Evolutionary conservation across 495 filamentous ascomycete genomes (phyloP).

Genomic region (Penicillium lividum): DNA sequence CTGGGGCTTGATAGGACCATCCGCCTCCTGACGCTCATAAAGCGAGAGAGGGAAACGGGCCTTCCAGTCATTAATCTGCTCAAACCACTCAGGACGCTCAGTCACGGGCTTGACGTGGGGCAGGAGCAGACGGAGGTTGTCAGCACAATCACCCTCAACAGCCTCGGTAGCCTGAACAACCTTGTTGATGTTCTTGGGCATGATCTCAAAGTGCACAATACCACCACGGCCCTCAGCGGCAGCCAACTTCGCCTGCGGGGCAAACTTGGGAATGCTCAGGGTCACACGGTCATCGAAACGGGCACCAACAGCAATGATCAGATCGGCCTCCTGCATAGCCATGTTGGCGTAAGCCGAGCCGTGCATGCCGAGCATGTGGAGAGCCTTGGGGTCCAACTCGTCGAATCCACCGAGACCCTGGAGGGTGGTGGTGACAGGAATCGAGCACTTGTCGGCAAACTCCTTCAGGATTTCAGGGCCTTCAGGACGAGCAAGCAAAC

Average conservation of each 20-base stretch:
- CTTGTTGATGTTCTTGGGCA: slow-evolving; percentile 68
- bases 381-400: slow-evolving; percentile 57
- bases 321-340: slow-evolving; percentile 65
- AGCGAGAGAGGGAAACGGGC: slow-evolving; percentile 71
- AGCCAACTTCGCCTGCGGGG: slow-evolving; percentile 56
- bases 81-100: slow-evolving; percentile 80
- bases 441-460: slow-evolving; percentile 56
- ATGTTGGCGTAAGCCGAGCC: slow-evolving; percentile 66
- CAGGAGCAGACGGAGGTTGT: slow-evolving; percentile 71
- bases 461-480: slow-evolving; percentile 57
- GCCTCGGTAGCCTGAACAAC: slow-evolving; percentile 63
- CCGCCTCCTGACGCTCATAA: slow-evolving; percentile 69
- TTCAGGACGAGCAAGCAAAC: slow-evolving; percentile 51
- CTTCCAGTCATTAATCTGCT: slow-evolving; percentile 89
- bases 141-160: slow-evolving; percentile 60
- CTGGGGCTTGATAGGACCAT: slow-evolving; percentile 87
- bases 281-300: slow-evolving; percentile 67
- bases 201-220: slow-evolving; percentile 66
- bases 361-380: slow-evolving; percentile 69
- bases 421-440: slow-evolving; percentile 64
- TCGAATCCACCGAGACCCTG: slow-evolving; percentile 66
- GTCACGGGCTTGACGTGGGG: slow-evolving; percentile 63
- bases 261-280: slow-evolving; percentile 53
- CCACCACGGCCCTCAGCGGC: slow-evolving; percentile 59
- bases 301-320: slow-evolving; percentile 64